Conservation (phyloP, 2,329 filamentous ascomycete genomes). For the Monosporascus sp. region DNA sequence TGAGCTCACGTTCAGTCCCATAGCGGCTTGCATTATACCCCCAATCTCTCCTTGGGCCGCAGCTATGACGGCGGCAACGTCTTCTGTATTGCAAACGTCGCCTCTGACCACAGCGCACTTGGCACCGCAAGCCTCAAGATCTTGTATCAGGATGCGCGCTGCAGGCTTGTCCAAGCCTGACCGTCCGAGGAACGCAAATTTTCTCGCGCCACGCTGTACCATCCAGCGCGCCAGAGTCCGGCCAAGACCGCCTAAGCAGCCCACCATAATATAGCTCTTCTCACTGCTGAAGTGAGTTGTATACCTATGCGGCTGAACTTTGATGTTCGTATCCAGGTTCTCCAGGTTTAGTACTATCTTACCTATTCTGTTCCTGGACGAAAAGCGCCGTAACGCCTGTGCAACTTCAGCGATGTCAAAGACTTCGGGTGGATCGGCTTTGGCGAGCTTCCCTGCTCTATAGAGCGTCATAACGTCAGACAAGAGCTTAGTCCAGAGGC, state of each 20-base stretch:
- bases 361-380: not conserved
- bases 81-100: not conserved
- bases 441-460: constrained; percentile 1
- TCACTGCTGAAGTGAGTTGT: not conserved
- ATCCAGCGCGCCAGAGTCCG: not conserved
- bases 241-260: constrained; percentile 3
- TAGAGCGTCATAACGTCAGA: not conserved
- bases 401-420: constrained; percentile 1
- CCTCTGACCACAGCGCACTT: not conserved
- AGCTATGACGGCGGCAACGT: not conserved
- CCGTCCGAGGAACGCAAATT: not conserved
- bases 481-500: not conserved
- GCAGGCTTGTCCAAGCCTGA: not conserved
- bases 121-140: constrained; percentile 17
- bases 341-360: constrained; percentile 6
- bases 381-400: constrained; percentile 4
- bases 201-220: not conserved
- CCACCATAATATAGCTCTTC: constrained; percentile 5
- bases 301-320: not conserved
- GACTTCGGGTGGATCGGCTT: not conserved
- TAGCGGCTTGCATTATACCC: not conserved
- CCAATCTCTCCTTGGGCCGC: not conserved
- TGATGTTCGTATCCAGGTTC: not conserved
- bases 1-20: not conserved
- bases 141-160: not conserved